These are phyloP conservation scores for Gossypium mustelinum DNA, from an alignment of 345 rosid species.

Conservation along the genomic window DNA sequence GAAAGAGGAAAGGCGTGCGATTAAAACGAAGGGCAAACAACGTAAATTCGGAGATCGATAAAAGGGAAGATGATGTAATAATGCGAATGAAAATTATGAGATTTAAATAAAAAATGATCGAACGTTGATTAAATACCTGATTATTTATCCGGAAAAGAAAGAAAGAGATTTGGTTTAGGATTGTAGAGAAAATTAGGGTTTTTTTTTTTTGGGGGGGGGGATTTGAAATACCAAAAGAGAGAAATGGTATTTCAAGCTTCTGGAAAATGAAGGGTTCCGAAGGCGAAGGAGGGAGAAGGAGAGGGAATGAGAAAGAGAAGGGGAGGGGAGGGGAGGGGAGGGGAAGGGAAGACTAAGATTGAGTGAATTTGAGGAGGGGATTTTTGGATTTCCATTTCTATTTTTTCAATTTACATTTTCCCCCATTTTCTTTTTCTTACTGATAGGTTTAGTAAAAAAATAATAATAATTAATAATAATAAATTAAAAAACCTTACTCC, in stretches of 20 bases:
- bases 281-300: not conserved
- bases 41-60: conserved; percentile 5
- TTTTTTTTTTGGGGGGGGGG: not conserved
- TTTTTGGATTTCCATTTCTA: not conserved
- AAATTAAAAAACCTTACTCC: too few species aligned
- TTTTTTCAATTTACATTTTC: not conserved
- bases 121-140: conserved; percentile 37
- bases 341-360: not conserved
- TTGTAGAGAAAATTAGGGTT: conserved; percentile 42
- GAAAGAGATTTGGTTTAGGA: conserved; percentile 7
- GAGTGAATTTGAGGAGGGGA: not conserved
- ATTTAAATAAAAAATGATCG: conserved; percentile 14
- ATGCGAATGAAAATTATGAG: conserved; percentile 24
- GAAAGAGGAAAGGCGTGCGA: not conserved
- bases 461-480: too few species aligned
- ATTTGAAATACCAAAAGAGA: not conserved
- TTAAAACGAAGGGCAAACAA: not conserved
- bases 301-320: not conserved
- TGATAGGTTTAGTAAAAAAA: too few species aligned
- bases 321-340: too few species aligned
- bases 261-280: not conserved
- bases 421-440: too few species aligned
- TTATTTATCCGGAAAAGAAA: conserved; percentile 14
- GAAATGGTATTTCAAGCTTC: not conserved
- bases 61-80: conserved; percentile 1